Evolutionary conservation across 2,329 filamentous ascomycete species (phyloP).

Genomic region (Zalaria obscura): DNA sequence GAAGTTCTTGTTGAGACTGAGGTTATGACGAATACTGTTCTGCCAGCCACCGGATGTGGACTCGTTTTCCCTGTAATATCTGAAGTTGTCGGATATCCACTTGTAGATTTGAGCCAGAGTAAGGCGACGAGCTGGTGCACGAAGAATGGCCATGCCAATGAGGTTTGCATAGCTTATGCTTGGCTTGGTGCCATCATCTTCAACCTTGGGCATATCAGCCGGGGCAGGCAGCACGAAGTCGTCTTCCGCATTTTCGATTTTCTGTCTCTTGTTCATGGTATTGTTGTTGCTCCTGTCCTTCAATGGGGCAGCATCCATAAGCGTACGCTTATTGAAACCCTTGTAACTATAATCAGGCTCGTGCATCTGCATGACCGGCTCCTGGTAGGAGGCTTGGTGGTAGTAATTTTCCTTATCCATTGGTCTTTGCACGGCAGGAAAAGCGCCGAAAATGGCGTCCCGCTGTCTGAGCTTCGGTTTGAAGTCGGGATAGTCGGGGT

Average conservation of each 20-base stretch:
- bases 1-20: conserved; percentile 93
- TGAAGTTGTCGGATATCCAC: conserved; percentile 94
- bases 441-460: conserved; percentile 35
- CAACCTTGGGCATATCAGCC: conserved; percentile 65
- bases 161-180: conserved; percentile 86
- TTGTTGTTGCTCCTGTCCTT: conserved; percentile 50
- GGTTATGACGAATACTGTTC: conserved; percentile 96
- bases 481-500: not conserved
- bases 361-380: conserved; percentile 15
- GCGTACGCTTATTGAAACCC: conserved; percentile 39
- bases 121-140: conserved; percentile 67
- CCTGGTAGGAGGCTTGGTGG: conserved; percentile 20
- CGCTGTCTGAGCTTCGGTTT: conserved; percentile 10
- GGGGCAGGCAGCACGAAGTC: conserved; percentile 49
- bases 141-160: conserved; percentile 92
- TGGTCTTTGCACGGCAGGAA: conserved; percentile 27
- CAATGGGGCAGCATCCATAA: conserved; percentile 61
- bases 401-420: conserved; percentile 37
- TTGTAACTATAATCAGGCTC: conserved; percentile 30
- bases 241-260: conserved; percentile 37
- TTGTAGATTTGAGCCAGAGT: conserved; percentile 96
- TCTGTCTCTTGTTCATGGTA: conserved; percentile 51
- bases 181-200: conserved; percentile 81
- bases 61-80: conserved; percentile 72
- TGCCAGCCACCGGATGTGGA: conserved; percentile 64